These are phyloP conservation scores for Saxophila tyrrhenica DNA, from an alignment of 495 filamentous ascomycete genomes.

Conservation along the genomic window DNA sequence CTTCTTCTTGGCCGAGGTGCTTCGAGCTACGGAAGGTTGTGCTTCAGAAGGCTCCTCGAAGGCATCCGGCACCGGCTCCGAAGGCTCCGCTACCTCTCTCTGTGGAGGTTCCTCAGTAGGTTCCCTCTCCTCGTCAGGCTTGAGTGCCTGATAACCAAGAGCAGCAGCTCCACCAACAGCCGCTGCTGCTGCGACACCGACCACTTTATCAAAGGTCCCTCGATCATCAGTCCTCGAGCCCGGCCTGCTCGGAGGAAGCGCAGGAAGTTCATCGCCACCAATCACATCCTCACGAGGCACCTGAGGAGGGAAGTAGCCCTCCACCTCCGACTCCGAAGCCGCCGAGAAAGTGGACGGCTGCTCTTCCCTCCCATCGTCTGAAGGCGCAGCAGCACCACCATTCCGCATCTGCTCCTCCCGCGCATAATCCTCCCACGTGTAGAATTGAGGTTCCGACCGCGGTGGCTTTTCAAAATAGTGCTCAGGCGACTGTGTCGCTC, in stretches of 20 bases:
- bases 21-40: neutral
- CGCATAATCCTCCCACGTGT: conserved; percentile 20
- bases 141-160: conserved; percentile 1
- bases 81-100: too few relatives aligned
- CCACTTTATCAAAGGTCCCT: neutral
- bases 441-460: conserved; percentile 16
- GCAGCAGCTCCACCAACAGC: conserved; percentile 2
- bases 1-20: conserved; percentile 17
- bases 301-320: neutral
- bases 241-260: neutral
- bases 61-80: too few relatives aligned
- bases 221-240: neutral
- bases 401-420: conserved; percentile 12
- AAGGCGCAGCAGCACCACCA: neutral
- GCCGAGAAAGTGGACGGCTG: neutral
- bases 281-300: neutral
- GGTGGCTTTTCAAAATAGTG: neutral
- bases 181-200: neutral
- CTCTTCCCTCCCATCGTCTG: neutral
- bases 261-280: neutral
- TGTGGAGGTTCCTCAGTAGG: neutral
- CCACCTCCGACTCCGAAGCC: neutral
- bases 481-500: conserved; percentile 13
- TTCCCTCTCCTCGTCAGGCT: neutral
- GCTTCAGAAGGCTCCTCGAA: neutral